Evolutionary conservation across 148 eudicot genomes (phyloP).

Genomic region (Mesembryanthemum crystallinum): DNA sequence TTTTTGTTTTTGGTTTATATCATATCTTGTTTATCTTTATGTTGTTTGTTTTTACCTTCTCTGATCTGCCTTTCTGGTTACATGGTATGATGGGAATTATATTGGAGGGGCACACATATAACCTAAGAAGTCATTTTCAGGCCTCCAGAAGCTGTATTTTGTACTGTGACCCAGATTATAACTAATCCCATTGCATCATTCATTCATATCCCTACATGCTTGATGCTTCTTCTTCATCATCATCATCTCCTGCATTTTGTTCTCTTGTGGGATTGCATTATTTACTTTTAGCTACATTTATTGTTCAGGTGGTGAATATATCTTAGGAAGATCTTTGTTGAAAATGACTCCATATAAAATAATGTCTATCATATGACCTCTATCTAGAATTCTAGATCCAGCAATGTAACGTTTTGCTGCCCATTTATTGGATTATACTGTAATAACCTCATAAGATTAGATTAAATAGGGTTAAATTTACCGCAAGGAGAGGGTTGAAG

Average conservation of each 20-base stretch:
- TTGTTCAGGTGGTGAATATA: background rate
- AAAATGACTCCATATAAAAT: background rate
- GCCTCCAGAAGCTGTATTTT: background rate
- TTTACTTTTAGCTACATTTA: background rate
- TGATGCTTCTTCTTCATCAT: too few relatives aligned
- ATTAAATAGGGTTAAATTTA: too few relatives aligned
- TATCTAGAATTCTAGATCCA: too few relatives aligned
- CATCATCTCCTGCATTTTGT: background rate
- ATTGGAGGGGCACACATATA: background rate
- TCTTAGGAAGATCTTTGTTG: background rate
- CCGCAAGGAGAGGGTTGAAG: too few relatives aligned
- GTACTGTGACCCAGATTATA: background rate
- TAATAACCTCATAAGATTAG: too few relatives aligned
- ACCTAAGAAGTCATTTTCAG: background rate
- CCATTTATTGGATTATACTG: too few relatives aligned
- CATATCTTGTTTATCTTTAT: background rate
- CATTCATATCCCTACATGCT: background rate
- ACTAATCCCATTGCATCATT: conserved; percentile 4
- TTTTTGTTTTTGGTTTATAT: background rate
- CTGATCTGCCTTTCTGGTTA: background rate
- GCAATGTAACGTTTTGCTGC: too few relatives aligned
- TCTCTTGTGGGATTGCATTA: background rate
- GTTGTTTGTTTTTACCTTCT: background rate
- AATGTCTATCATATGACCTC: background rate
- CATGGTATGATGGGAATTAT: background rate